These are phyloP conservation scores for Trichoderma afroharzianum DNA, from an alignment of 2,329 filamentous ascomycete genomes.

Conservation along the genomic window DNA sequence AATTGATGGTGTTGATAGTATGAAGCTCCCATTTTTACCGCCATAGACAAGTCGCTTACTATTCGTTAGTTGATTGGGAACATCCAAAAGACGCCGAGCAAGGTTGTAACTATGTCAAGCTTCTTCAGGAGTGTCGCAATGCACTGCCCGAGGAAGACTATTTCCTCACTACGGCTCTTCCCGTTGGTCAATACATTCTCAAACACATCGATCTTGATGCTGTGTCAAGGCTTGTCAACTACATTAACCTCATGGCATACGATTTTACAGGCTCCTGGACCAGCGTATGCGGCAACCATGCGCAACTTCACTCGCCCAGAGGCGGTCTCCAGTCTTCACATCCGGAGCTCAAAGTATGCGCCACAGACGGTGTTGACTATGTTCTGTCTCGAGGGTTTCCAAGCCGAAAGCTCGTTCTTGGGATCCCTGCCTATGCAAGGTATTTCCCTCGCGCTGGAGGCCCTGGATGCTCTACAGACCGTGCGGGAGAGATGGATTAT, in stretches of 20 bases:
- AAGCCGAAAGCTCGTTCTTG: slow-evolving; percentile 56
- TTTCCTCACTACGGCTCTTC: slow-evolving; percentile 59
- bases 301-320: slow-evolving; percentile 52
- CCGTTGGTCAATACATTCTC: slow-evolving; percentile 59
- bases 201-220: slow-evolving; percentile 54
- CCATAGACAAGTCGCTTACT: not conserved
- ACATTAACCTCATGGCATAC: slow-evolving; percentile 66
- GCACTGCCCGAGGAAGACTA: slow-evolving; percentile 54
- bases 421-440: slow-evolving; percentile 61
- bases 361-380: slow-evolving; percentile 54
- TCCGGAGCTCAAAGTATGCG: slow-evolving; percentile 39
- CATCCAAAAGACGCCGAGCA: slow-evolving; percentile 53
- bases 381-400: slow-evolving; percentile 52
- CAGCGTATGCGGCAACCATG: slow-evolving; percentile 58
- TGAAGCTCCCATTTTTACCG: not conserved
- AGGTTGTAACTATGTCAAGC: slow-evolving; percentile 54
- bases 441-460: slow-evolving; percentile 54
- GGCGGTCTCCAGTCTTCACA: slow-evolving; percentile 24
- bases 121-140: slow-evolving; percentile 53
- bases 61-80: slow-evolving; percentile 61
- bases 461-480: slow-evolving; percentile 50
- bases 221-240: slow-evolving; percentile 52
- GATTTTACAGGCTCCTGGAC: slow-evolving; percentile 65
- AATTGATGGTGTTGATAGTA: slow-evolving; percentile 64
- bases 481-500: slow-evolving; percentile 57